phyloP scores from a whole-genome alignment of 2,329 filamentous ascomycete genomes.

The Cladosporium sp. region DNA sequence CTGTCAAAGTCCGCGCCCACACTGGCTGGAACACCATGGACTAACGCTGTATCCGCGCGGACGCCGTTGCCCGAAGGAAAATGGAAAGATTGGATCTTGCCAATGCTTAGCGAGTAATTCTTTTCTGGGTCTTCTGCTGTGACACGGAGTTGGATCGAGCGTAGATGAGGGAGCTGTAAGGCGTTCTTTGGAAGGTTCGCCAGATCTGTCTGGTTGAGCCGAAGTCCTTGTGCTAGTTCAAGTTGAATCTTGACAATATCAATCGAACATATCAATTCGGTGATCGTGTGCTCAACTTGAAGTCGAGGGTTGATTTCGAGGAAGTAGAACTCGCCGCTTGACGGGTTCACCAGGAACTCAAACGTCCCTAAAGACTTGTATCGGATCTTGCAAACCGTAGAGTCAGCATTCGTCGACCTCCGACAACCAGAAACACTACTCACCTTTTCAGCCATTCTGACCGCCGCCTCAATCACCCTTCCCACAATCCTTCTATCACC shows the following conservation, averaged over 20 bases:
- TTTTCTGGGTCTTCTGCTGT: conserved; percentile 53
- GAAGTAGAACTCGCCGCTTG: conserved; percentile 51
- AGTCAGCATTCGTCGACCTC: background rate
- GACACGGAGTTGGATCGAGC: conserved; percentile 55
- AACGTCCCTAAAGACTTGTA: conserved; percentile 61
- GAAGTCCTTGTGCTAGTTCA: conserved; percentile 47
- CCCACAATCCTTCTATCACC: conserved; percentile 44
- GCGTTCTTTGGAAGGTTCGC: conserved; percentile 36
- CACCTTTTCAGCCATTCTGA: conserved; percentile 49
- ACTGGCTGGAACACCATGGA: conserved; percentile 38
- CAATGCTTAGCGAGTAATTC: conserved; percentile 56
- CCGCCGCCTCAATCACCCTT: conserved; percentile 50
- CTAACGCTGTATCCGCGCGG: conserved; percentile 53
- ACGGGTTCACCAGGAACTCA: conserved; percentile 57
- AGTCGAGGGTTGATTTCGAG: conserved; percentile 58
- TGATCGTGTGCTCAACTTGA: conserved; percentile 61
- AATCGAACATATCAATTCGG: conserved; percentile 50
- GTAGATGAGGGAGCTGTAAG: conserved; percentile 34
- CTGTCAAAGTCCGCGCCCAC: conserved; percentile 57
- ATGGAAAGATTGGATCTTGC: conserved; percentile 52
- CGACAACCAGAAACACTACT: conserved; percentile 10
- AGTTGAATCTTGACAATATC: conserved; percentile 56
- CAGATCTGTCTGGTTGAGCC: conserved; percentile 1
- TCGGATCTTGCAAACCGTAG: conserved; percentile 38
- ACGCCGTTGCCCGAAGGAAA: conserved; percentile 57